These are phyloP conservation scores for Globisporangium mamillatum DNA, from an alignment of 352 stramenopile genomes.

Conservation along the genomic window DNA sequence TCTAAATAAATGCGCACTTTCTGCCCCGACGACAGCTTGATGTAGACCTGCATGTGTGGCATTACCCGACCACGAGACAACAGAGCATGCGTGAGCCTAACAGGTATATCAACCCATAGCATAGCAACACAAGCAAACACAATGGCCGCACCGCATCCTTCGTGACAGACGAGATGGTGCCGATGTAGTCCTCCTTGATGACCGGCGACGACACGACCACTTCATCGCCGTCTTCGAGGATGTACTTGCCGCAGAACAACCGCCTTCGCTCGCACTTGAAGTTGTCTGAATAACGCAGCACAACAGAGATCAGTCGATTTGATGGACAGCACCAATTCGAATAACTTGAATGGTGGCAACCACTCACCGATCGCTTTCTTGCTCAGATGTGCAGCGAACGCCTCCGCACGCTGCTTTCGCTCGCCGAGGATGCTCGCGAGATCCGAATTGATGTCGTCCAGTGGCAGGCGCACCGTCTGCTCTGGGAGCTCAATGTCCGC, in stretches of 20 bases:
- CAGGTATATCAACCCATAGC: not conserved
- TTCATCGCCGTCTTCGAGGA: conserved; percentile 82
- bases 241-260: conserved; percentile 63
- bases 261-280: conserved; percentile 52
- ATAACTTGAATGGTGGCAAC: not conserved
- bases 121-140: not conserved
- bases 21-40: conserved; percentile 60
- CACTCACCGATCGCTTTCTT: conserved; percentile 23
- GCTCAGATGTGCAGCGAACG: conserved; percentile 23
- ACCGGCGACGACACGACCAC: conserved; percentile 63
- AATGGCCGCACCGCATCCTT: conserved; percentile 47
- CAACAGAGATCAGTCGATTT: not conserved
- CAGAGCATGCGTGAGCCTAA: not conserved
- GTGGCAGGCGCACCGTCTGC: conserved; percentile 44
- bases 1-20: conserved; percentile 64
- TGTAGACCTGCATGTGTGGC: conserved; percentile 36
- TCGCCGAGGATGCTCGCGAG: conserved; percentile 49
- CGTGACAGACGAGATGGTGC: conserved; percentile 70
- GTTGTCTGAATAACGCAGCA: conserved; percentile 19
- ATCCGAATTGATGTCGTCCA: conserved; percentile 57
- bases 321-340: not conserved
- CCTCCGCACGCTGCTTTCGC: conserved; percentile 28
- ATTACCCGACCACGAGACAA: not conserved
- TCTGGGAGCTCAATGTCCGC: conserved; percentile 32
- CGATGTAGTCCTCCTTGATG: conserved; percentile 71